Base-by-base conservation (phyloP, 768 basidiomycete genomes). In the Chalciporus pseudorubinellus region DNA sequence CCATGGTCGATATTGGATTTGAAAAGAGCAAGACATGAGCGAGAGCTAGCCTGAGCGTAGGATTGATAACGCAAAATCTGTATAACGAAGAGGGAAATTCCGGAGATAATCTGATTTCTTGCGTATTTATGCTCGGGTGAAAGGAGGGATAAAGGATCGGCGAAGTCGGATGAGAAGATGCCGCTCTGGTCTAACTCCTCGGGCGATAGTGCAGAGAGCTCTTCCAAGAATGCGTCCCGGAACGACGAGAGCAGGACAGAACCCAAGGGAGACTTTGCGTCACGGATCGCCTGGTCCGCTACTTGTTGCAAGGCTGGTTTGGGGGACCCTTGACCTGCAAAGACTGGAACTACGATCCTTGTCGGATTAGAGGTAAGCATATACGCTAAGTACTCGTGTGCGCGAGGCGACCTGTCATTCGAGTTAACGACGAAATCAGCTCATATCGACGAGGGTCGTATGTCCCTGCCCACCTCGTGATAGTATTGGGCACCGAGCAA, bases 51-150 rank as follows among this genome's bases (percentile, higher is more conserved):
- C 45, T 73, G 72, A 16, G 72, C 63, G 53, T 75, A 75, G 18
- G 71, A 65, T 40, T 84, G 76, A 56, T 82, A 84, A 13, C 76
- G 76, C 45, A 84, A 70, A 8, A 66, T 46, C 65, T 86, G 84
- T 16, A 74, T 55, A 5, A 85, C 68, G 47, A 84, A 74, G 36
- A 84, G 72, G 14, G 66, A 69, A 1, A 75, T 65, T 39, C 75
- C 74, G 21, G 80, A 77, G 21, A 83, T 60, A 4, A 82, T 64
- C 9, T 82, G 72, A 51, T 84, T 82, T 47, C 69, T 58, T 31
- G 45, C 20, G 55, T 79, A 77, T 38, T 64, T 64, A 1, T 63
- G 61, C 36, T 61, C 50, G 19, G 72, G 71, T 10, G 56, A 53
- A 28, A 85, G 66, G 40, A 85, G 69, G 1, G 72, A 64, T 21